These are phyloP conservation scores for Poronia punctata DNA, from an alignment of 495 filamentous ascomycete species.

Conservation along the genomic window DNA sequence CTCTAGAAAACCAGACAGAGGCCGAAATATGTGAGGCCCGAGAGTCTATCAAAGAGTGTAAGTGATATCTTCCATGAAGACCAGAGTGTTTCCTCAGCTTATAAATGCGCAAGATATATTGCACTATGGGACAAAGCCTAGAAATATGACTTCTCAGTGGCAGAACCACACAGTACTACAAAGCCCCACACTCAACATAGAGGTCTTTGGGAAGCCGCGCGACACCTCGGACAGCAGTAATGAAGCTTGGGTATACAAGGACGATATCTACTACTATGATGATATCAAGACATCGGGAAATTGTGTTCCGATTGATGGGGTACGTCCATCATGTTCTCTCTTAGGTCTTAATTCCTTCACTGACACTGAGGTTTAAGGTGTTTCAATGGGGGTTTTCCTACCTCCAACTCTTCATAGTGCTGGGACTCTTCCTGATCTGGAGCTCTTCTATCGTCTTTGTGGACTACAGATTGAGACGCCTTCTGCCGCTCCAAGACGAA, in stretches of 20 bases:
- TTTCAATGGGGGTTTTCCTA: conserved; percentile 15
- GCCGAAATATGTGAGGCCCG: too few species aligned
- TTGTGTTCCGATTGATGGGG: conserved; percentile 10
- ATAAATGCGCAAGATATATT: conserved; percentile 1
- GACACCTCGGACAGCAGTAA: background rate
- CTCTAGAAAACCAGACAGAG: too few species aligned
- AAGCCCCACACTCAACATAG: conserved; percentile 11
- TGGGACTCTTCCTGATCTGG: conserved; percentile 5
- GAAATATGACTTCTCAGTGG: conserved; percentile 6
- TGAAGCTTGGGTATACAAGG: conserved; percentile 3
- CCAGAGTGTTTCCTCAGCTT: background rate
- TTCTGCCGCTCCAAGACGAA: conserved; percentile 6
- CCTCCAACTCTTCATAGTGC: conserved; percentile 7
- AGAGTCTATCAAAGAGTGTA: too few species aligned
- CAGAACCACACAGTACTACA: conserved; percentile 1
- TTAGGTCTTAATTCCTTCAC: background rate
- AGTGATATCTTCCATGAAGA: background rate
- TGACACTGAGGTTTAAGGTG: background rate
- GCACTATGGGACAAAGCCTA: conserved; percentile 4
- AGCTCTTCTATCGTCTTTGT: conserved; percentile 8
- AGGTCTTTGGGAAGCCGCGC: conserved; percentile 3
- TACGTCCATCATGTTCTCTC: background rate
- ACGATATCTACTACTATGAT: conserved; percentile 9
- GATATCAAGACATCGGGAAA: conserved; percentile 2
- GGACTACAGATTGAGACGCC: conserved; percentile 11